phyloP scores from a whole-genome alignment of 805 yeast species.

The Schizosaccharomyces lindneri region DNA sequence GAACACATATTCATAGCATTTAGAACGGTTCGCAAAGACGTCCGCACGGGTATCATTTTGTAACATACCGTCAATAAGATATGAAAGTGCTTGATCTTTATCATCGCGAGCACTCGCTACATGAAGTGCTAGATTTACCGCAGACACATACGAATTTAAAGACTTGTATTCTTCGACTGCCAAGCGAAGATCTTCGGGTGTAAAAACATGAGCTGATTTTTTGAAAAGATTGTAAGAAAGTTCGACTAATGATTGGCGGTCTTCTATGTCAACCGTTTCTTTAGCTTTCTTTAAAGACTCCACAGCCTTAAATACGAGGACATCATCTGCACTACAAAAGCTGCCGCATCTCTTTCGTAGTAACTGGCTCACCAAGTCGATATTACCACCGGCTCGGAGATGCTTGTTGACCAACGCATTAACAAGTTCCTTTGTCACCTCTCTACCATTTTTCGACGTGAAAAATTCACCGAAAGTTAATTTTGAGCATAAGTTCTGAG shows the following conservation, averaged over 20 bases:
- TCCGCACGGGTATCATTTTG: slow-evolving; percentile 25
- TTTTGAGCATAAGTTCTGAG: slow-evolving; percentile 40
- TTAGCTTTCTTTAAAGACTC: slow-evolving; percentile 77
- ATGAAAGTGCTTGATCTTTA: slow-evolving; percentile 33
- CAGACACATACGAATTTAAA: slow-evolving; percentile 59
- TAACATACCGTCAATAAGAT: slow-evolving; percentile 25
- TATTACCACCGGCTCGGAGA: slow-evolving; percentile 75
- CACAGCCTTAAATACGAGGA: slow-evolving; percentile 74
- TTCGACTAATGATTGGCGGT: slow-evolving; percentile 37
- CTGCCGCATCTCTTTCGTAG: slow-evolving; percentile 84
- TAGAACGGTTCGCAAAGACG: slow-evolving; percentile 27
- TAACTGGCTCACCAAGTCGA: slow-evolving; percentile 66
- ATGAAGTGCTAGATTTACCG: slow-evolving; percentile 56
- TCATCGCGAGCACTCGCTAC: slow-evolving; percentile 48
- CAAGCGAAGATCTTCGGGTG: slow-evolving; percentile 56
- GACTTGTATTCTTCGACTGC: slow-evolving; percentile 56
- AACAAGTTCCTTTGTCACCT: slow-evolving; percentile 59
- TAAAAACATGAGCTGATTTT: slow-evolving; percentile 52
- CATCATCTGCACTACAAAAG: slow-evolving; percentile 83
- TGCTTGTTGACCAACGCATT: slow-evolving; percentile 74
- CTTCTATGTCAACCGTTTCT: slow-evolving; percentile 44
- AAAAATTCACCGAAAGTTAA: slow-evolving; percentile 55
- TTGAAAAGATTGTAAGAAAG: slow-evolving; percentile 57
- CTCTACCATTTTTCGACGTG: slow-evolving; percentile 37
- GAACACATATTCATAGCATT: slow-evolving; percentile 51